Conservation (phyloP, 2,329 filamentous ascomycete genomes). For the Aspergillus amoenus region DNA sequence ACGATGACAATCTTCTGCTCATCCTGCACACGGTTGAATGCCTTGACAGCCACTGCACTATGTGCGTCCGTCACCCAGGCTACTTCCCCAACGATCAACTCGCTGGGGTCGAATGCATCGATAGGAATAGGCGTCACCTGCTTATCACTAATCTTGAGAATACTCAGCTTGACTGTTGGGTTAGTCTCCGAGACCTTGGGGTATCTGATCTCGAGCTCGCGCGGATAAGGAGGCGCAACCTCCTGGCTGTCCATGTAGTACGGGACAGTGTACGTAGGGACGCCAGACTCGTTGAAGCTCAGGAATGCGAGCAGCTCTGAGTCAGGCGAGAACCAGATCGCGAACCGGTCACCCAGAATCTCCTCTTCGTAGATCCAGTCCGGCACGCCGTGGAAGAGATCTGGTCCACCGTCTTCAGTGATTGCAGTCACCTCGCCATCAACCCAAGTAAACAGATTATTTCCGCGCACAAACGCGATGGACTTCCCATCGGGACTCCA, state of each 20-base stretch:
- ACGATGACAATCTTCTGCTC: conserved; percentile 62
- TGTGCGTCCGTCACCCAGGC: conserved; percentile 65
- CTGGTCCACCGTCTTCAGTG: conserved; percentile 76
- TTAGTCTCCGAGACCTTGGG: conserved; percentile 69
- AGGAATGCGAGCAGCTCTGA: conserved; percentile 84
- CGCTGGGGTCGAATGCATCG: conserved; percentile 58
- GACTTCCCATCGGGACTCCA: conserved; percentile 58
- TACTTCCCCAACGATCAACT: conserved; percentile 67
- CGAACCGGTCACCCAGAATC: conserved; percentile 71
- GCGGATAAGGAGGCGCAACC: conserved; percentile 61
- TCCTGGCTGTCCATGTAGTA: conserved; percentile 64
- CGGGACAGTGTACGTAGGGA: conserved; percentile 64
- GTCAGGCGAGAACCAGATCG: conserved; percentile 89
- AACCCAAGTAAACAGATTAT: conserved; percentile 62
- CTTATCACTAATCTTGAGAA: conserved; percentile 54
- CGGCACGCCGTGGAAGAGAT: conserved; percentile 87
- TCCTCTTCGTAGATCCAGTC: conserved; percentile 94
- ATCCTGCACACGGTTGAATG: conserved; percentile 69
- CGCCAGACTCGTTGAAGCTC: conserved; percentile 76
- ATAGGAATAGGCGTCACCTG: conserved; percentile 51
- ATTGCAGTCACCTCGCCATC: conserved; percentile 61
- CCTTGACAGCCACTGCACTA: conserved; percentile 61
- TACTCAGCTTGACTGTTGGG: conserved; percentile 61
- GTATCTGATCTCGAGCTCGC: conserved; percentile 63
- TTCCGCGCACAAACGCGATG: conserved; percentile 67